Conservation (phyloP, 2,329 filamentous ascomycete species). For the Aspergillus tubingensis region DNA sequence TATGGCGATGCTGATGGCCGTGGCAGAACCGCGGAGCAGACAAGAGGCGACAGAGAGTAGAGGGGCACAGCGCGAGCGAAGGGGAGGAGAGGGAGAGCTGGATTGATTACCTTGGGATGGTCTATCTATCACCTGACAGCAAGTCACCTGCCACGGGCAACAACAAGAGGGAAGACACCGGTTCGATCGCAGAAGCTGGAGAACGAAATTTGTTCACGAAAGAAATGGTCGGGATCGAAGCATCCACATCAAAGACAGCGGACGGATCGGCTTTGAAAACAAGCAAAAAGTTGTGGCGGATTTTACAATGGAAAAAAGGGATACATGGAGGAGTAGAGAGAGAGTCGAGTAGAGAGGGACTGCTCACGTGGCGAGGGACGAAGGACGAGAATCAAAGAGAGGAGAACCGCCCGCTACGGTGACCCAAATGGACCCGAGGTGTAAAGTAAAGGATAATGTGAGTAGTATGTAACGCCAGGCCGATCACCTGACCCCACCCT, state of each 20-base stretch:
- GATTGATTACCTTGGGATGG: constrained; percentile 40
- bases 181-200: constrained; percentile 25
- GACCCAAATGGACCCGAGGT: constrained; percentile 20
- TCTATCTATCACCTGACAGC: constrained; percentile 47
- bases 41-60: constrained; percentile 10
- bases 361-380: constrained; percentile 45
- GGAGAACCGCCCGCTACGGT: constrained; percentile 26
- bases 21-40: not conserved
- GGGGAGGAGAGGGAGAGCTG: constrained; percentile 23
- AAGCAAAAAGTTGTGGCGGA: constrained; percentile 24
- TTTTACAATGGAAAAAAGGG: constrained; percentile 31
- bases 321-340: constrained; percentile 32
- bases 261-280: constrained; percentile 20
- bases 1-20: not conserved
- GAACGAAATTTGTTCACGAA: constrained; percentile 20
- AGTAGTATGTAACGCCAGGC: constrained; percentile 21
- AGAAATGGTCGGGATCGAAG: constrained; percentile 18
- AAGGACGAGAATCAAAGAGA: constrained; percentile 24
- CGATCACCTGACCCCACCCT: constrained; percentile 34
- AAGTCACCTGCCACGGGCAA: constrained; percentile 47
- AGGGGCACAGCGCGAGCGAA: constrained; percentile 19
- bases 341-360: constrained; percentile 38
- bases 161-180: constrained; percentile 37
- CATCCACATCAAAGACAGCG: constrained; percentile 11
- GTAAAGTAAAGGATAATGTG: not conserved